Conservation (phyloP, 2,329 filamentous ascomycete species). For the Cladophialophora carrionii region DNA sequence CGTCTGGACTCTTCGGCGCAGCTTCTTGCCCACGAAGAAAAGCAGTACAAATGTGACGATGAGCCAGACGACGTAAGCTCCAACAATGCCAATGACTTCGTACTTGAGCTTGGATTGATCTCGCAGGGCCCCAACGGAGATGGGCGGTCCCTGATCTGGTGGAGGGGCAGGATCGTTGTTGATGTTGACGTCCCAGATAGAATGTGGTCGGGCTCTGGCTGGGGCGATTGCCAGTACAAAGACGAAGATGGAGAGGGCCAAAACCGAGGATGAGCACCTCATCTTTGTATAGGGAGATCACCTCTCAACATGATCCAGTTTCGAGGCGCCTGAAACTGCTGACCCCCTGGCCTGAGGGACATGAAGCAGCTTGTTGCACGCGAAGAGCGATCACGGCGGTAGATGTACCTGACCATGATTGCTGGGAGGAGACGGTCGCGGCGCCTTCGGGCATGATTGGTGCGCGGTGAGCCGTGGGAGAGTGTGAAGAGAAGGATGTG, state of each 20-base stretch:
- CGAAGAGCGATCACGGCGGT: constrained; percentile 33
- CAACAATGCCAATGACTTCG: constrained; percentile 81
- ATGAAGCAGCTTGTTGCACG: constrained; percentile 34
- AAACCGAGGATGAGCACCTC: constrained; percentile 22
- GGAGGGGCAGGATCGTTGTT: constrained; percentile 62
- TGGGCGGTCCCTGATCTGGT: constrained; percentile 62
- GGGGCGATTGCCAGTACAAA: constrained; percentile 19
- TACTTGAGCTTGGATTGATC: constrained; percentile 71
- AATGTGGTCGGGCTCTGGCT: constrained; percentile 28
- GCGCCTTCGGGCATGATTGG: constrained; percentile 31
- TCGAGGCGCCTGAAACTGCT: constrained; percentile 34
- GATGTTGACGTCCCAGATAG: constrained; percentile 48
- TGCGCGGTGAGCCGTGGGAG: constrained; percentile 6
- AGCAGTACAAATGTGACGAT: constrained; percentile 71
- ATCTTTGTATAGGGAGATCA: constrained; percentile 37
- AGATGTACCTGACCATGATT: constrained; percentile 36
- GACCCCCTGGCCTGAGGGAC: constrained; percentile 31
- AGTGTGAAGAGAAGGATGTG: constrained; percentile 23
- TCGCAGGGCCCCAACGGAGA: constrained; percentile 62
- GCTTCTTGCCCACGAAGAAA: constrained; percentile 63
- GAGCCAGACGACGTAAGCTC: constrained; percentile 77
- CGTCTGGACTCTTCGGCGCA: constrained; percentile 56
- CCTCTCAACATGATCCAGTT: constrained; percentile 24
- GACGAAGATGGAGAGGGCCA: constrained; percentile 16
- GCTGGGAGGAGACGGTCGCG: constrained; percentile 19